Conservation (phyloP, 2,329 filamentous ascomycete genomes). For the Hawksworthiomyces lignivorus region DNA sequence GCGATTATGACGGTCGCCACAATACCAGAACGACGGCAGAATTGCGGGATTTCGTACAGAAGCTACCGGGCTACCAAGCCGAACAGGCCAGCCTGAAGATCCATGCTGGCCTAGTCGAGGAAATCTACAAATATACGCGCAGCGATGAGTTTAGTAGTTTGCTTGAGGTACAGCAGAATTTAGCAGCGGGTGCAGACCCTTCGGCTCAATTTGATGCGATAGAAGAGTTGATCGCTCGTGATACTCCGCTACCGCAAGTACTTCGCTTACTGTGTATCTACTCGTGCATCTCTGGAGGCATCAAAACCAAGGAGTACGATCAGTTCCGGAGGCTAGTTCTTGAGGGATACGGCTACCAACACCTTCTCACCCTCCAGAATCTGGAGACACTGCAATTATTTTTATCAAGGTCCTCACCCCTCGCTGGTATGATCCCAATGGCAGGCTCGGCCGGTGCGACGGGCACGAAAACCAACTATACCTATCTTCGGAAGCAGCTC, state of each 20-base stretch:
- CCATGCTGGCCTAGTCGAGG: slow-evolving; percentile 86
- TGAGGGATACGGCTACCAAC: slow-evolving; percentile 91
- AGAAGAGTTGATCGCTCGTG: slow-evolving; percentile 87
- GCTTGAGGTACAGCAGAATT: slow-evolving; percentile 90
- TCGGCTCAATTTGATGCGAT: slow-evolving; percentile 84
- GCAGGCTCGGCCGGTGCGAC: slow-evolving; percentile 44
- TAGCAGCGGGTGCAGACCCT: slow-evolving; percentile 83
- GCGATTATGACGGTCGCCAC: slow-evolving; percentile 82
- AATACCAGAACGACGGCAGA: slow-evolving; percentile 82
- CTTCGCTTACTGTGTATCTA: slow-evolving; percentile 84
- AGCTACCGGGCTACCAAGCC: slow-evolving; percentile 82
- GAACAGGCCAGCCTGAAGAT: slow-evolving; percentile 90
- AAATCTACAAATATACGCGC: slow-evolving; percentile 88
- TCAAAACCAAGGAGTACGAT: slow-evolving; percentile 83
- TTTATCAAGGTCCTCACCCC: slow-evolving; percentile 65
- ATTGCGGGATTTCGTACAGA: slow-evolving; percentile 89
- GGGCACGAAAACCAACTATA: slow-evolving; percentile 81
- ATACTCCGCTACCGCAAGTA: slow-evolving; percentile 71
- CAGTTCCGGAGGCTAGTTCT: slow-evolving; percentile 80
- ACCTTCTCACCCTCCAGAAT: slow-evolving; percentile 79
- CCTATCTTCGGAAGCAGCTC: slow-evolving; percentile 75
- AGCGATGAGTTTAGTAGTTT: slow-evolving; percentile 82
- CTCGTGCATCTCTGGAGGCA: slow-evolving; percentile 80
- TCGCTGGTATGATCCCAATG: slow-evolving; percentile 76
- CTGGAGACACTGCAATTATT: slow-evolving; percentile 88